These are phyloP conservation scores for Psilocybe subaeruginosa DNA, from an alignment of 768 basidiomycete genomes.

Conservation along the genomic window DNA sequence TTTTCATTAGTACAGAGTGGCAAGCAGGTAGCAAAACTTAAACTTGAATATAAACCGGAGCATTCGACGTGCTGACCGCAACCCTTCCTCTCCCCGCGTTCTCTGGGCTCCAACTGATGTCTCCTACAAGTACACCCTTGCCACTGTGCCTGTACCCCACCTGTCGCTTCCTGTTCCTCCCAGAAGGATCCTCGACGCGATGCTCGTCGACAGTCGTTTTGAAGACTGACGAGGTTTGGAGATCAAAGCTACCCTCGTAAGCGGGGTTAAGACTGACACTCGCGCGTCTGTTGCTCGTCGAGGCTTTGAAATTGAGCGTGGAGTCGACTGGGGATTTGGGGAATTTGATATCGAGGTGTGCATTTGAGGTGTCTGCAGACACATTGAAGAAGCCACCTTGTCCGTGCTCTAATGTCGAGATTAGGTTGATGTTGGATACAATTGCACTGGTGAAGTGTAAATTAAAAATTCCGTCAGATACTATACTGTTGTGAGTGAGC, in stretches of 20 bases:
- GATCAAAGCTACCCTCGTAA: slow-evolving; percentile 40
- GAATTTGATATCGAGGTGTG: slow-evolving; percentile 29
- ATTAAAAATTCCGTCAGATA: too few species aligned
- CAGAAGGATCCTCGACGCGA: slow-evolving; percentile 26
- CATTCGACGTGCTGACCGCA: neutral
- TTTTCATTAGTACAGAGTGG: neutral
- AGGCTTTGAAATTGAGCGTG: slow-evolving; percentile 28
- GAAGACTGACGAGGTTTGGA: slow-evolving; percentile 14
- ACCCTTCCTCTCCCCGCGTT: neutral
- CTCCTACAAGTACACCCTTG: neutral
- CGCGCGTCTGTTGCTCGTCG: slow-evolving; percentile 38
- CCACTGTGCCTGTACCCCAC: slow-evolving; percentile 1
- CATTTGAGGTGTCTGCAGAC: slow-evolving; percentile 35
- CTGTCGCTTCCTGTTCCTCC: slow-evolving; percentile 22
- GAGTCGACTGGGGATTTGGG: slow-evolving; percentile 36
- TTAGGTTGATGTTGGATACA: slow-evolving; percentile 16
- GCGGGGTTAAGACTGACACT: slow-evolving; percentile 33
- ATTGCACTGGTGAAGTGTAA: slow-evolving; percentile 7
- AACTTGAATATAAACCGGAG: neutral
- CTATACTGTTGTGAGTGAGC: too few species aligned
- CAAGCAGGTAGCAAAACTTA: neutral
- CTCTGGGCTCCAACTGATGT: slow-evolving; percentile 6
- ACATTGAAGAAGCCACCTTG: slow-evolving; percentile 35
- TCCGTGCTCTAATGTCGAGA: slow-evolving; percentile 3
- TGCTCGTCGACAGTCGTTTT: slow-evolving; percentile 5